phyloP scores from a whole-genome alignment of 768 basidiomycete species.

The Trametopsis cervina region DNA sequence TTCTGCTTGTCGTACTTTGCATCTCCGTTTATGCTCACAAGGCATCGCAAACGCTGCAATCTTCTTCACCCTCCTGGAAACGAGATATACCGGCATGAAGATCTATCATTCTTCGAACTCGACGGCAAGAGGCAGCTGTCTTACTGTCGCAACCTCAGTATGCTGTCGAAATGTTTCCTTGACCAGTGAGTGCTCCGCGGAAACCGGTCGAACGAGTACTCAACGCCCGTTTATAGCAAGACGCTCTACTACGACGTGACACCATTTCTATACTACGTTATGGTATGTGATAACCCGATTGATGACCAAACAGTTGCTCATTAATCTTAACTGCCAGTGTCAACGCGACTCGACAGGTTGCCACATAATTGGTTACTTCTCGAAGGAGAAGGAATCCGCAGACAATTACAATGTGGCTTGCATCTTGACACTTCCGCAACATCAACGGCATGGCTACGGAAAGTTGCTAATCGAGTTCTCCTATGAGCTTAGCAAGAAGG shows the following conservation, averaged over 20 bases:
- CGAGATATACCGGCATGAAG: conserved; percentile 97
- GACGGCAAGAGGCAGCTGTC: conserved; percentile 94
- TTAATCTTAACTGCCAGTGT: conserved; percentile 36
- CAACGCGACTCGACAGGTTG: conserved; percentile 85
- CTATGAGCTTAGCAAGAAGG: conserved; percentile 95
- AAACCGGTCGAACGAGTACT: conserved; percentile 12
- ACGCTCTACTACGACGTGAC: conserved; percentile 99
- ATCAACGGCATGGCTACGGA: conserved; percentile 94
- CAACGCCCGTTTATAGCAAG: conserved; percentile 51
- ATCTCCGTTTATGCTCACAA: conserved; percentile 81
- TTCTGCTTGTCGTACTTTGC: conserved; percentile 94
- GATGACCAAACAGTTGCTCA: neutral
- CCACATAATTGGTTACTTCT: conserved; percentile 97
- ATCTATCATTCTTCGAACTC: conserved; percentile 97
- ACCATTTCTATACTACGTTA: conserved; percentile 99
- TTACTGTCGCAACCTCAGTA: conserved; percentile 94
- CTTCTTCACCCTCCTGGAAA: conserved; percentile 95
- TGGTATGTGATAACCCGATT: conserved; percentile 48
- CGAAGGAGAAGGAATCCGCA: conserved; percentile 97
- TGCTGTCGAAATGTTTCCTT: conserved; percentile 96
- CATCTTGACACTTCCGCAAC: conserved; percentile 96
- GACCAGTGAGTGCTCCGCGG: conserved; percentile 68
- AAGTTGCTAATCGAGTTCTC: conserved; percentile 96
- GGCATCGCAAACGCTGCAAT: conserved; percentile 88
- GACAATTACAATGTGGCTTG: conserved; percentile 99